Evolutionary conservation across 805 yeast genomes (phyloP).

Genomic region (Kazachstania martiniae): DNA sequence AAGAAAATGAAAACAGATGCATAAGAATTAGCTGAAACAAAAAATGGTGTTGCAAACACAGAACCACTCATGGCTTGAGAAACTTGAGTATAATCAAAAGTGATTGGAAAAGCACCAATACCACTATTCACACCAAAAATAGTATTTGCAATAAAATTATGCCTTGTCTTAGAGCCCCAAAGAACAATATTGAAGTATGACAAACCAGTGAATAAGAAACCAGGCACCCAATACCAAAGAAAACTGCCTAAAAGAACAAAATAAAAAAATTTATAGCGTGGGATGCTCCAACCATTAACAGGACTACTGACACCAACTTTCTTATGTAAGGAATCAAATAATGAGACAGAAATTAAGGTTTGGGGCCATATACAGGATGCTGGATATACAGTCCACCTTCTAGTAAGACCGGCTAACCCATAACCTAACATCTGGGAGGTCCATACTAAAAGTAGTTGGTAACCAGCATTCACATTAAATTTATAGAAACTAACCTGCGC

Average conservation of each 20-base stretch:
- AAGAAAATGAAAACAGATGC: constrained; percentile 40
- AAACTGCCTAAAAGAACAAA: constrained; percentile 34
- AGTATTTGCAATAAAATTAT: constrained; percentile 48
- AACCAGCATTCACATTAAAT: constrained; percentile 36
- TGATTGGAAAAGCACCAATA: constrained; percentile 42
- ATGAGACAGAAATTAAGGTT: constrained; percentile 45
- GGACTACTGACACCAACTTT: constrained; percentile 31
- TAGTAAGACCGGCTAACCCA: constrained; percentile 52
- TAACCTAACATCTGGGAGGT: constrained; percentile 57
- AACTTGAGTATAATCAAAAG: constrained; percentile 51
- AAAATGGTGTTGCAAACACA: constrained; percentile 49
- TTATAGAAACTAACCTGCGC: constrained; percentile 38
- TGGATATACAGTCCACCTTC: constrained; percentile 50
- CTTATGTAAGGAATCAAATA: constrained; percentile 41
- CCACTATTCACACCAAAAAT: constrained; percentile 53
- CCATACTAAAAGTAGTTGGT: constrained; percentile 39
- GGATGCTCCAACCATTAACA: constrained; percentile 50
- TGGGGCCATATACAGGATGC: constrained; percentile 57
- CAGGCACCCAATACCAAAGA: constrained; percentile 59
- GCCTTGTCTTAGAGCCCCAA: constrained; percentile 28
- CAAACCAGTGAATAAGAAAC: constrained; percentile 49
- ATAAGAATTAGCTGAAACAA: constrained; percentile 30
- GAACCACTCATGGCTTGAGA: constrained; percentile 39
- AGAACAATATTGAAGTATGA: constrained; percentile 41
- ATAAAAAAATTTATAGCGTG: constrained; percentile 40